Percentiles rank a stretch among this genome's conserved stretches.
These are phyloP conservation scores for Phaeosphaeria sp. DNA, from an alignment of 2,329 filamentous ascomycete genomes.

Conservation along the genomic window DNA sequence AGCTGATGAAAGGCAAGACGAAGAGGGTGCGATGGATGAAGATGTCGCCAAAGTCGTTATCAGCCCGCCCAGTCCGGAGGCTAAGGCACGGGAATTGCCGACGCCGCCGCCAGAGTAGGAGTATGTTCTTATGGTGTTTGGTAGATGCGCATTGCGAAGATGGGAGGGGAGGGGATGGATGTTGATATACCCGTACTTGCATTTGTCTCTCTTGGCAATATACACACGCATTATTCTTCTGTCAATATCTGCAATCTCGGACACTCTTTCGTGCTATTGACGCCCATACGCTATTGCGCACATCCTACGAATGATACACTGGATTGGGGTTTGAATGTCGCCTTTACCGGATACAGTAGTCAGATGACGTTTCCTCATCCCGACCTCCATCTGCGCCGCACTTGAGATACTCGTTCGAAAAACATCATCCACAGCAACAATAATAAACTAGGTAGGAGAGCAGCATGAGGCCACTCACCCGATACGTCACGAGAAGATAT, in stretches of 20 bases:
- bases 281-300: too few relatives aligned
- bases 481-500: neutral
- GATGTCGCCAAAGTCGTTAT: conserved; percentile 36
- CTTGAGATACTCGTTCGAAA: too few relatives aligned
- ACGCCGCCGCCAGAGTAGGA: conserved; percentile 1
- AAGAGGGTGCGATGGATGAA: conserved; percentile 9
- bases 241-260: too few relatives aligned
- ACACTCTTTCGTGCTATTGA: too few relatives aligned
- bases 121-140: neutral
- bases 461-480: neutral
- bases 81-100: conserved; percentile 10
- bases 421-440: neutral
- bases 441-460: neutral
- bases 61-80: conserved; percentile 47
- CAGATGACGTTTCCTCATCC: too few relatives aligned
- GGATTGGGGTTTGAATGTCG: too few relatives aligned
- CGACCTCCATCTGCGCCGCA: too few relatives aligned
- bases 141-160: neutral
- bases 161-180: neutral
- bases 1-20: neutral
- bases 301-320: too few relatives aligned
- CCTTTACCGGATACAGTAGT: too few relatives aligned
- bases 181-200: neutral
- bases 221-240: neutral
- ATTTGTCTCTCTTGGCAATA: neutral